These are phyloP conservation scores for Cystobasidium sp. DNA, from an alignment of 1,284 basidiomycete species.

Conservation along the genomic window DNA sequence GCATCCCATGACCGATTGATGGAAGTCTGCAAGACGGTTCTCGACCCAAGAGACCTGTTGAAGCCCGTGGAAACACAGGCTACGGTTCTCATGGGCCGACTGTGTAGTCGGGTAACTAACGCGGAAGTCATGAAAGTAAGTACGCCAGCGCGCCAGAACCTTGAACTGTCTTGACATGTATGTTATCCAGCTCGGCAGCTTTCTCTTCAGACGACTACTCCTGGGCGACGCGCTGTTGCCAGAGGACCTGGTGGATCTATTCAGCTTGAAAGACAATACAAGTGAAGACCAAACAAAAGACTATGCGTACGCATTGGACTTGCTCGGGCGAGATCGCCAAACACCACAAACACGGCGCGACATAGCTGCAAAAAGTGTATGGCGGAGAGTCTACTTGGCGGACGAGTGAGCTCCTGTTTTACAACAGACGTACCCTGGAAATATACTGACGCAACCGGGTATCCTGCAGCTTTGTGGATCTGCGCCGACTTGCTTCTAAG, in stretches of 20 bases:
- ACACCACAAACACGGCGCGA: constrained; percentile 71
- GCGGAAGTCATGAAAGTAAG: background rate
- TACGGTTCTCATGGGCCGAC: constrained; percentile 13
- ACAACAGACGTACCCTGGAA: background rate
- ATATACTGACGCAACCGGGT: background rate
- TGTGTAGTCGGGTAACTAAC: constrained; percentile 24
- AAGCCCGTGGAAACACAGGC: constrained; percentile 59
- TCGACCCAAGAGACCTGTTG: constrained; percentile 46
- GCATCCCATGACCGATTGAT: constrained; percentile 62
- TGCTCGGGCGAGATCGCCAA: constrained; percentile 75
- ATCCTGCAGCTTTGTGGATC: constrained; percentile 69
- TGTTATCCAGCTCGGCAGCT: constrained; percentile 48
- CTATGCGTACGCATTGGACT: constrained; percentile 52
- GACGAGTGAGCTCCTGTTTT: constrained; percentile 71
- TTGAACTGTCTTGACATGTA: background rate
- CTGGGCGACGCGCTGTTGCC: constrained; percentile 56
- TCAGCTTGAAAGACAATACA: constrained; percentile 61
- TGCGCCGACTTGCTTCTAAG: constrained; percentile 65
- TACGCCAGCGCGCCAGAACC: background rate
- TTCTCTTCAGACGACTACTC: constrained; percentile 54
- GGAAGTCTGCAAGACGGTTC: constrained; percentile 46
- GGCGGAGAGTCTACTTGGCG: constrained; percentile 83
- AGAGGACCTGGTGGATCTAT: constrained; percentile 62
- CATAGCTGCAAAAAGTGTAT: constrained; percentile 73
- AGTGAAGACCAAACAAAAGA: constrained; percentile 56